These are phyloP conservation scores for Isabelozyma gotoi DNA, from an alignment of 805 yeast species.

Conservation along the genomic window DNA sequence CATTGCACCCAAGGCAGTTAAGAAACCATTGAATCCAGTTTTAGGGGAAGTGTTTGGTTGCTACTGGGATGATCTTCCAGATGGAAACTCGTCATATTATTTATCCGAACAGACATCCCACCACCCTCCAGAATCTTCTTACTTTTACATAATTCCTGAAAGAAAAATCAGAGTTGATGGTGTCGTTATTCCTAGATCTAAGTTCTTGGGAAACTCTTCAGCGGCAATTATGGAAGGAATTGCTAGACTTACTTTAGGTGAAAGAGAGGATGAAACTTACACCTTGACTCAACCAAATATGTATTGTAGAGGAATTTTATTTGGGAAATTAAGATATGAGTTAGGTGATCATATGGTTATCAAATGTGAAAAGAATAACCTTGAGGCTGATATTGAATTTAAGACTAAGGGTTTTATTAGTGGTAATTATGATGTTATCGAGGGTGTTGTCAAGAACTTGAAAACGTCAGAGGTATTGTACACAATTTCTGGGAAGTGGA, in stretches of 20 bases:
- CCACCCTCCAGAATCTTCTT: slow-evolving; percentile 97
- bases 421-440: slow-evolving; percentile 88
- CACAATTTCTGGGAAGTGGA: slow-evolving; percentile 90
- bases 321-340: slow-evolving; percentile 88
- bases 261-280: slow-evolving; percentile 67
- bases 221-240: slow-evolving; percentile 97
- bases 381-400: slow-evolving; percentile 82
- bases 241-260: slow-evolving; percentile 68
- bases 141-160: slow-evolving; percentile 84
- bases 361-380: slow-evolving; percentile 56
- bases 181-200: slow-evolving; percentile 79
- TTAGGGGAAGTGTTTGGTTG: slow-evolving; percentile 88
- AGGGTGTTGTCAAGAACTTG: slow-evolving; percentile 58
- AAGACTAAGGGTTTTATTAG: slow-evolving; percentile 92
- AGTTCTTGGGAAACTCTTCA: slow-evolving; percentile 90
- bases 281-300: slow-evolving; percentile 92
- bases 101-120: slow-evolving; percentile 94
- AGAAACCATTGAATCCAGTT: slow-evolving; percentile 94
- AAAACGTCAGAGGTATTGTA: slow-evolving; percentile 52
- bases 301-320: slow-evolving; percentile 89
- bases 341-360: slow-evolving; percentile 89
- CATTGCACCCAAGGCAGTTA: slow-evolving; percentile 97
- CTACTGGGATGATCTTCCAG: slow-evolving; percentile 85
- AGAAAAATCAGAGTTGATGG: slow-evolving; percentile 86
- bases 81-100: slow-evolving; percentile 70